Conservation (phyloP, 805 yeast genomes). For the Myxozyma sirexii region DNA sequence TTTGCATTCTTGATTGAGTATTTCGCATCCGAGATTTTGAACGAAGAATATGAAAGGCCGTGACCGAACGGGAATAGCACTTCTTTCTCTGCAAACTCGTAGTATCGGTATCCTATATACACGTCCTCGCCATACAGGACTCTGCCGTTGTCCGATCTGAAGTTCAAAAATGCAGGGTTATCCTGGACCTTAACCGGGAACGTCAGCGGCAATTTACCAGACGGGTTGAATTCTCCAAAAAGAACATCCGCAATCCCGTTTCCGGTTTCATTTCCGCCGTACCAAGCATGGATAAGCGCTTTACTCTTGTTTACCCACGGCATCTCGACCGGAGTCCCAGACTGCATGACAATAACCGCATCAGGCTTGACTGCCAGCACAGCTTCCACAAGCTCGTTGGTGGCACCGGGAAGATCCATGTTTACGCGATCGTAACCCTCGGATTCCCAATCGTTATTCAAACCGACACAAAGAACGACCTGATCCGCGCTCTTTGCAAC, state of each 20-base stretch:
- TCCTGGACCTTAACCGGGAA: constrained; percentile 57
- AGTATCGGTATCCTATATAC: constrained; percentile 63
- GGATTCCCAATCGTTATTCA: constrained; percentile 59
- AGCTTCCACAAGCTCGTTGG: constrained; percentile 51
- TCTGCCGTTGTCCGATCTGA: constrained; percentile 54
- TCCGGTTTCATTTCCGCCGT: constrained; percentile 60
- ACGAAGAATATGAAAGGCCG: constrained; percentile 66
- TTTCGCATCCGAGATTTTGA: constrained; percentile 61
- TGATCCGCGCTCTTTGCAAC: constrained; percentile 56
- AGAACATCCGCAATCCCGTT: constrained; percentile 61
- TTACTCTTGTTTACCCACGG: constrained; percentile 54
- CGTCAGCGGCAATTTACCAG: constrained; percentile 59
- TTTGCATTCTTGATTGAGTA: neutral
- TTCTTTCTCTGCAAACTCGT: constrained; percentile 53
- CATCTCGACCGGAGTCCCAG: constrained; percentile 64
- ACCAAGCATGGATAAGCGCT: constrained; percentile 58
- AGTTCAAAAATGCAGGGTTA: constrained; percentile 60
- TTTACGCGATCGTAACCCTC: constrained; percentile 60
- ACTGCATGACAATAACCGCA: constrained; percentile 57
- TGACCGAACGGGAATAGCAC: constrained; percentile 64
- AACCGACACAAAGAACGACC: constrained; percentile 56
- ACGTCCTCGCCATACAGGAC: constrained; percentile 67
- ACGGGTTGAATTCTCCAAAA: constrained; percentile 62
- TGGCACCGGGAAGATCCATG: constrained; percentile 55
- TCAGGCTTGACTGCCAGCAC: constrained; percentile 54